These are phyloP conservation scores for Rhodomyrtus tomentosa DNA, from an alignment of 345 rosid genomes.

Conservation along the genomic window DNA sequence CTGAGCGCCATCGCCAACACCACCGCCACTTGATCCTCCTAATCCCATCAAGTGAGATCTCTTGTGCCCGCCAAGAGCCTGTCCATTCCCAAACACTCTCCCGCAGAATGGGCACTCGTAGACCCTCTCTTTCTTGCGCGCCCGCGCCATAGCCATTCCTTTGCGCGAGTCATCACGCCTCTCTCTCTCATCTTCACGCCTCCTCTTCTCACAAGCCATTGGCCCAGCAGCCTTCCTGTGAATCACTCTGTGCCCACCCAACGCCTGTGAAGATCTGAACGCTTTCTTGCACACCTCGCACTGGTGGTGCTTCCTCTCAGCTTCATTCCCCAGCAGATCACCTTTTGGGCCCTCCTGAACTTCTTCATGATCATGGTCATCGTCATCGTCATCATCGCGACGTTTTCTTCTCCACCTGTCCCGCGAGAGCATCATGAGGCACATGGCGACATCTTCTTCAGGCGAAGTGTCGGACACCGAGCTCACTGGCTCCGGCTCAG, in stretches of 20 bases:
- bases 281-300: slow-evolving; percentile 48
- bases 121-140: background rate
- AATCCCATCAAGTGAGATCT: slow-evolving; percentile 49
- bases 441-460: slow-evolving; percentile 78
- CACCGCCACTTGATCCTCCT: slow-evolving; percentile 3
- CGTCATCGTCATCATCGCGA: background rate
- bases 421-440: slow-evolving; percentile 92
- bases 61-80: slow-evolving; percentile 80
- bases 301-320: slow-evolving; percentile 14
- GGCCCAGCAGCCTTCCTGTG: slow-evolving; percentile 1
- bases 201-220: background rate
- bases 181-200: background rate
- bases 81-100: slow-evolving; percentile 60
- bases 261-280: slow-evolving; percentile 47
- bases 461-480: slow-evolving; percentile 61
- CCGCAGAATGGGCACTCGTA: slow-evolving; percentile 56
- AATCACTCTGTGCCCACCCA: slow-evolving; percentile 34
- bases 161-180: background rate
- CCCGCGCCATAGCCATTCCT: background rate
- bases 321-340: slow-evolving; percentile 9
- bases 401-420: slow-evolving; percentile 40
- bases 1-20: background rate
- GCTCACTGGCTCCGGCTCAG: slow-evolving; percentile 68
- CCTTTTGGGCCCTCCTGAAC: background rate
- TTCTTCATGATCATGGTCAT: slow-evolving; percentile 5